Evolutionary conservation across 768 basidiomycete species (phyloP).

Genomic region (Coprinopsis marcescibilis): DNA sequence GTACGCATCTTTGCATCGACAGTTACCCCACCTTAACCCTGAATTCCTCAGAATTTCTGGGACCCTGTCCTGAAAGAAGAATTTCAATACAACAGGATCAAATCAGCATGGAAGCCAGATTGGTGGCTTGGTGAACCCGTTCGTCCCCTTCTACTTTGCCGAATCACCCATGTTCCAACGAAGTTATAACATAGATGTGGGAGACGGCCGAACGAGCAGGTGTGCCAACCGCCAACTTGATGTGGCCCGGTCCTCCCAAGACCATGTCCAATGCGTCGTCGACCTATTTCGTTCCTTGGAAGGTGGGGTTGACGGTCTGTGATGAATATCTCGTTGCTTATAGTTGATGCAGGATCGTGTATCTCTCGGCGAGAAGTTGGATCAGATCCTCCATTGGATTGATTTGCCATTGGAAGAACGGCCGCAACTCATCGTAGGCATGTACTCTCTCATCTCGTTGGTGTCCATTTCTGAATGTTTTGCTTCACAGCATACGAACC

Average conservation of each 20-base stretch:
- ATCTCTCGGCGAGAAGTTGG: conserved; percentile 61
- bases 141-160: conserved; percentile 8
- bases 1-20: conserved; percentile 31
- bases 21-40: neutral
- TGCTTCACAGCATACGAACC: conserved; percentile 65
- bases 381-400: conserved; percentile 77
- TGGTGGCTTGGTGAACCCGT: conserved; percentile 96
- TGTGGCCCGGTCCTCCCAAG: conserved; percentile 89
- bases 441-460: conserved; percentile 16
- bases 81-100: conserved; percentile 66
- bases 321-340: neutral
- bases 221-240: conserved; percentile 75
- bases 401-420: conserved; percentile 66
- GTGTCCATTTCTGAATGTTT: conserved; percentile 2
- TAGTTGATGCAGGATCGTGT: conserved; percentile 44
- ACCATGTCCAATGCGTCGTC: conserved; percentile 60
- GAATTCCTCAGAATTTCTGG: conserved; percentile 69
- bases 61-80: conserved; percentile 58
- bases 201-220: conserved; percentile 76
- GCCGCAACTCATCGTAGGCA: conserved; percentile 75
- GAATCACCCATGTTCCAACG: neutral
- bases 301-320: conserved; percentile 34
- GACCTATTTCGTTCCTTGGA: conserved; percentile 78
- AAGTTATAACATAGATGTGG: conserved; percentile 87
- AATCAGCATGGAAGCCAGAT: conserved; percentile 54